Base-by-base conservation (phyloP, 129 eudicot genomes). In the Saposhnikovia divaricata region DNA sequence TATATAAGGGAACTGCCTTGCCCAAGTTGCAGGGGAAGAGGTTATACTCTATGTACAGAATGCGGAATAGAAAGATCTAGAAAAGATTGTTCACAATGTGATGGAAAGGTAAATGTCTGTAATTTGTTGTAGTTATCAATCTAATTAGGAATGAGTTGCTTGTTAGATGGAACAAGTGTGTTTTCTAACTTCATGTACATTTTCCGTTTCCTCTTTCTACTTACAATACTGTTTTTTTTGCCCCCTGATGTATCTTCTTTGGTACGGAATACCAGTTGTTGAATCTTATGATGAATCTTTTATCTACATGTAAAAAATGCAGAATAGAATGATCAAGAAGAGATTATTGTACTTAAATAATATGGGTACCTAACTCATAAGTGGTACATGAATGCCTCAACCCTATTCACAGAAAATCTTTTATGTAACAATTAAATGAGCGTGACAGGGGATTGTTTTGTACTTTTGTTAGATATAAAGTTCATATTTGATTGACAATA, bases 11-110 rank as follows among this genome's bases (percentile, higher is more conserved):
- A 96, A 80, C 74, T 92, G 38, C 99, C 99, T 82, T 96, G 99
- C 81, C 99, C 99, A n/a, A 90, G 95, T 81, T 96, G 99, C 83
- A 84, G 99, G 83, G 99, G 98, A 88, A 90, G 99, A 82, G 99
- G 98, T 8, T 96, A 96, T 81, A 90, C 95, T 59, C 96, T 90
- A 28, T 96, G 99, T 85, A 74, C 87, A 53, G 90, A 86, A 85
- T 96, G 99, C 79, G 97, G 99, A 78, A 96, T 96, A 69, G 99
- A 96, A 81, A 86, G 98, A 86, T 85, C 98, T 76, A 87, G 92
- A 76, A 25, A 86, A 83, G 97, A 96, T 83, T 96, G 98, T 78
- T 88, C 96, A 72, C 85, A 84, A 45, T 96, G 99, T 81, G 87
- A 84, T 76, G 99, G 99, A 63, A 96, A 96, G 98, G 98, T 92